A percentile compares a stretch with the other conserved stretches of the same genome.
Evolutionary conservation across 345 rosid genomes (phyloP).

Genomic region (Ceriops tagal): DNA sequence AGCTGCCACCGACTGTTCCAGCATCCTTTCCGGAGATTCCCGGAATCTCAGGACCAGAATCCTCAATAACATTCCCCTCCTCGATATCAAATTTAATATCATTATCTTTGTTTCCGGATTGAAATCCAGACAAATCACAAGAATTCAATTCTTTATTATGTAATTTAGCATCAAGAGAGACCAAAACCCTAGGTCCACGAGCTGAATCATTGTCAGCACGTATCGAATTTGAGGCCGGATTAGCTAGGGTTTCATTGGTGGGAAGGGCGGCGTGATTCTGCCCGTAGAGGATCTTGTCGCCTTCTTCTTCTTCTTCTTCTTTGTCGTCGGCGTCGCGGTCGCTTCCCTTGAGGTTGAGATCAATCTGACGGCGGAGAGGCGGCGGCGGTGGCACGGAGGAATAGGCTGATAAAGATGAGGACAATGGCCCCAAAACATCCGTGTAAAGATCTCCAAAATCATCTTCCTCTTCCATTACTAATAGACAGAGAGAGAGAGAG

Average conservation of each 20-base stretch:
- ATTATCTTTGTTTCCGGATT: slow-evolving; percentile 22
- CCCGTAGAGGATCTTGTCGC: not conserved
- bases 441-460: slow-evolving; percentile 99
- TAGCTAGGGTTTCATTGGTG: not conserved
- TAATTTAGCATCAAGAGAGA: slow-evolving; percentile 19
- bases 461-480: slow-evolving; percentile 88
- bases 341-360: too few species aligned
- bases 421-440: slow-evolving; percentile 65
- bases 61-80: slow-evolving; percentile 43
- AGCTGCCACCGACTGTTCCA: slow-evolving; percentile 1
- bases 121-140: slow-evolving; percentile 4
- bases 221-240: too few species aligned
- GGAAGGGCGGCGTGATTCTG: too few species aligned
- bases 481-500: not conserved
- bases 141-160: slow-evolving; percentile 12
- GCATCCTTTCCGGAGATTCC: slow-evolving; percentile 39
- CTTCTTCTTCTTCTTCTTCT: too few species aligned
- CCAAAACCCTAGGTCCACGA: slow-evolving; percentile 44
- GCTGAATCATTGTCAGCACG: slow-evolving; percentile 21
- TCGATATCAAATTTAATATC: slow-evolving; percentile 76
- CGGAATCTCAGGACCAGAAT: slow-evolving; percentile 44
- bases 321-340: too few species aligned
- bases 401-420: slow-evolving; percentile 28
- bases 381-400: slow-evolving; percentile 15
- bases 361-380: too few species aligned